Percentiles rank a stretch among this genome's conserved stretches.
Evolutionary conservation across 352 stramenopile species (phyloP).

Genomic region (Pythium aphanidermatum): DNA sequence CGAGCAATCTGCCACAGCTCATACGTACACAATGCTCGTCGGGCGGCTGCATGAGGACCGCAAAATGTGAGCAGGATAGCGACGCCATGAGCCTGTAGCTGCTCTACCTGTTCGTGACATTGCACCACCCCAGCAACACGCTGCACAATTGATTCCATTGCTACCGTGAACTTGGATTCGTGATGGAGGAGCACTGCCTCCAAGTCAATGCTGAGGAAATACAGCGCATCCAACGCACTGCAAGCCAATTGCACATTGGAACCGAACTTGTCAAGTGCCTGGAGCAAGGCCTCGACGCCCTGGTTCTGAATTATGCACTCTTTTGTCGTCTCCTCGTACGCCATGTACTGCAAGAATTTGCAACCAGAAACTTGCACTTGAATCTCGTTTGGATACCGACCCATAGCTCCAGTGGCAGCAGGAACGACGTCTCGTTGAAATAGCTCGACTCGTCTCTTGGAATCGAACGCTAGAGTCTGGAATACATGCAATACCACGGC

Average conservation of each 20-base stretch:
- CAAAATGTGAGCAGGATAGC: constrained; percentile 41
- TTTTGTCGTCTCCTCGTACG: constrained; percentile 50
- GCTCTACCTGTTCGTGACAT: constrained; percentile 22
- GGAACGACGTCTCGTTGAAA: constrained; percentile 24
- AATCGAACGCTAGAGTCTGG: constrained; percentile 38
- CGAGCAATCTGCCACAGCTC: constrained; percentile 28
- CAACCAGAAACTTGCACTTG: constrained; percentile 42
- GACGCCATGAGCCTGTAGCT: constrained; percentile 45
- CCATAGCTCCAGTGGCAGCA: constrained; percentile 30
- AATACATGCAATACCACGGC: constrained; percentile 38
- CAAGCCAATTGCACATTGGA: constrained; percentile 32
- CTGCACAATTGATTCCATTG: constrained; percentile 19
- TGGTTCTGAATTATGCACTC: constrained; percentile 26
- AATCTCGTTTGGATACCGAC: constrained; percentile 18
- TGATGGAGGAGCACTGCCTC: constrained; percentile 17
- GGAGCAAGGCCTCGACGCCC: constrained; percentile 28
- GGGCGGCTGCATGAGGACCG: constrained; percentile 20
- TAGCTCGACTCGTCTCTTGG: constrained; percentile 28
- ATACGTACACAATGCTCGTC: constrained; percentile 14
- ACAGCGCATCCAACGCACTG: constrained; percentile 43
- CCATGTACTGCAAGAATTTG: constrained; percentile 67
- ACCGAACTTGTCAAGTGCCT: constrained; percentile 27
- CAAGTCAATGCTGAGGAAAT: constrained; percentile 46
- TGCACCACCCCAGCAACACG: constrained; percentile 31
- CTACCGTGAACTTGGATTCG: constrained; percentile 5